Percentiles rank a stretch among this genome's conserved stretches.
Conservation (phyloP, 306 rosid species). For the Begonia peltatifolia region DNA sequence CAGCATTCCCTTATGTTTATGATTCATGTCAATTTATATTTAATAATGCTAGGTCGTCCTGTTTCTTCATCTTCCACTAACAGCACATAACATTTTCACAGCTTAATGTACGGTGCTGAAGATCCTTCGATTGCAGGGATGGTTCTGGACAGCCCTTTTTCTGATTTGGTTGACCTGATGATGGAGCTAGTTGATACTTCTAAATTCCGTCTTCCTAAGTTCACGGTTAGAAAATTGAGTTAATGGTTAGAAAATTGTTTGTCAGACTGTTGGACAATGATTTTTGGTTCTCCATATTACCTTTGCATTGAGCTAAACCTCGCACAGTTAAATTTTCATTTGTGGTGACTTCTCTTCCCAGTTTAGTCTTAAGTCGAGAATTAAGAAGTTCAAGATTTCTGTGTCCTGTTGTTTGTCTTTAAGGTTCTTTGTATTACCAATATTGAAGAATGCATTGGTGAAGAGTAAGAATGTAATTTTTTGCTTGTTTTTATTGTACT, state of each 20-base stretch:
- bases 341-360: no score
- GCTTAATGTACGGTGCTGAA: slow-evolving; percentile 94
- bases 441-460: no score
- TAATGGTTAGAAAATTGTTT: neutral
- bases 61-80: slow-evolving; percentile 19
- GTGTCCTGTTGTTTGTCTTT: no score
- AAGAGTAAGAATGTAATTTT: no score
- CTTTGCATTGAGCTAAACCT: no score
- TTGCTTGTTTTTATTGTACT: neutral
- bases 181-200: slow-evolving; percentile 91
- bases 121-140: slow-evolving; percentile 98
- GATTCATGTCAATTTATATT: no score
- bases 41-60: neutral
- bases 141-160: slow-evolving; percentile 94
- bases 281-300: no score
- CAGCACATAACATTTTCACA: slow-evolving; percentile 23
- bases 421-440: no score
- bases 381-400: no score
- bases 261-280: neutral
- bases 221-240: slow-evolving; percentile 52
- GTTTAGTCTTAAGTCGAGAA: no score
- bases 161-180: slow-evolving; percentile 94
- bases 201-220: slow-evolving; percentile 73
- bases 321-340: no score
- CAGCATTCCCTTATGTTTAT: no score